phyloP scores from a whole-genome alignment of 345 rosid genomes.

The Euphorbia lathyris region DNA sequence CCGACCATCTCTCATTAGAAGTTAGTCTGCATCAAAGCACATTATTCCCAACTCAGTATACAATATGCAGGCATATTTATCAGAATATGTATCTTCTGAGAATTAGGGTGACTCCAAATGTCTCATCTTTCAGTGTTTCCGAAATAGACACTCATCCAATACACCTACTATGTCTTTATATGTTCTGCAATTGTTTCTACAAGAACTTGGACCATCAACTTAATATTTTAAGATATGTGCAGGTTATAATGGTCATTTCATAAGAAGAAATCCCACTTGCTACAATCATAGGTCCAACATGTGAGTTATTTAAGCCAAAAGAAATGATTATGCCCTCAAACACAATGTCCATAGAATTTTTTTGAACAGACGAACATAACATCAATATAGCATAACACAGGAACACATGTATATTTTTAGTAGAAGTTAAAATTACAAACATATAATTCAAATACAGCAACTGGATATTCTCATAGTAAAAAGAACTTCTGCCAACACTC shows the following conservation, averaged over 20 bases:
- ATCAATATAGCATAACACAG: not conserved
- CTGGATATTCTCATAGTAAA: not conserved
- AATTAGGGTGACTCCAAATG: not conserved
- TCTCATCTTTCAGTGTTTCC: not conserved
- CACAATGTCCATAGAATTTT: not conserved
- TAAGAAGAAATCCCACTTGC: not conserved
- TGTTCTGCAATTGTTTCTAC: not conserved
- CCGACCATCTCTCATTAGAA: constrained; percentile 43
- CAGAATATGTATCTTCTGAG: not conserved
- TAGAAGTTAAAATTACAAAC: not conserved
- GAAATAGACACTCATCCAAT: not conserved
- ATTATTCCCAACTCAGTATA: constrained; percentile 1
- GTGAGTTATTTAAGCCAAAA: not conserved
- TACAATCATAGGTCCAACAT: not conserved
- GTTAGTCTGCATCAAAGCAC: constrained; percentile 45
- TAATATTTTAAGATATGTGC: constrained; percentile 1
- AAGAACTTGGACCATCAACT: not conserved
- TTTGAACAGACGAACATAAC: not conserved
- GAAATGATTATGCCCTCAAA: not conserved
- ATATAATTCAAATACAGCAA: not conserved
- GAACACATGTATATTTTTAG: not conserved
- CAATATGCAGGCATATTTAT: constrained; percentile 5
- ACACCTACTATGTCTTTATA: not conserved
- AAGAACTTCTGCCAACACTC: constrained; percentile 24
- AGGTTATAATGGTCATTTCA: not conserved